Conservation (phyloP, 2,329 filamentous ascomycete species). For the Fusarium palustre region DNA sequence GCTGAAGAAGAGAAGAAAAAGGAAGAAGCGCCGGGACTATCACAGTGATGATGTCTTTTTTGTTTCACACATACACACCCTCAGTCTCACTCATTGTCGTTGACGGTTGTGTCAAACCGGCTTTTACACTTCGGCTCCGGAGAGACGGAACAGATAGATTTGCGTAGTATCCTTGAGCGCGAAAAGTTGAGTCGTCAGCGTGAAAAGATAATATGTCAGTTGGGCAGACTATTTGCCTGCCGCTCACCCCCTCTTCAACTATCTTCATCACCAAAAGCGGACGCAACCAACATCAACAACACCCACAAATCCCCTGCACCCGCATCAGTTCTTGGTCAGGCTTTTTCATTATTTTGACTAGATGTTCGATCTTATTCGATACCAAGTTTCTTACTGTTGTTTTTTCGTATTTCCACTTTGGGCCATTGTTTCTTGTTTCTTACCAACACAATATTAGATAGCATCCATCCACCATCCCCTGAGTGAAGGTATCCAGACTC, state of each 20-base stretch:
- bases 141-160: slow-evolving; percentile 4
- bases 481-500: slow-evolving; percentile 6
- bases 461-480: background rate
- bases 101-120: slow-evolving; percentile 1
- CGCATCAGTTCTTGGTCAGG: slow-evolving; percentile 41
- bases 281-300: slow-evolving; percentile 18
- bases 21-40: slow-evolving; percentile 21
- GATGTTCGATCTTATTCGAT: slow-evolving; percentile 29
- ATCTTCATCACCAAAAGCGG: slow-evolving; percentile 23
- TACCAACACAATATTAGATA: slow-evolving; percentile 3
- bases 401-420: slow-evolving; percentile 19
- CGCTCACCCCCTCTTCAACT: slow-evolving; percentile 15
- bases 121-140: slow-evolving; percentile 17
- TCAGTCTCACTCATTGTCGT: background rate
- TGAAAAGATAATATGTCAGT: slow-evolving; percentile 35
- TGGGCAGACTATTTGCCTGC: slow-evolving; percentile 21
- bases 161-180: slow-evolving; percentile 16
- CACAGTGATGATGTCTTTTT: slow-evolving; percentile 5
- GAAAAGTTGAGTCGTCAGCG: slow-evolving; percentile 10
- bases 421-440: slow-evolving; percentile 28
- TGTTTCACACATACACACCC: background rate
- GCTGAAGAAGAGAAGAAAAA: slow-evolving; percentile 29
- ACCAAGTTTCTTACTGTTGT: background rate
- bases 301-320: slow-evolving; percentile 36
- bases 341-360: slow-evolving; percentile 35